Percentiles rank a stretch among this genome's conserved stretches.
These are phyloP conservation scores for Physcomitrium patens DNA, from an alignment of 225 moss, liverwort and hornwort genomes.

Conservation along the genomic window DNA sequence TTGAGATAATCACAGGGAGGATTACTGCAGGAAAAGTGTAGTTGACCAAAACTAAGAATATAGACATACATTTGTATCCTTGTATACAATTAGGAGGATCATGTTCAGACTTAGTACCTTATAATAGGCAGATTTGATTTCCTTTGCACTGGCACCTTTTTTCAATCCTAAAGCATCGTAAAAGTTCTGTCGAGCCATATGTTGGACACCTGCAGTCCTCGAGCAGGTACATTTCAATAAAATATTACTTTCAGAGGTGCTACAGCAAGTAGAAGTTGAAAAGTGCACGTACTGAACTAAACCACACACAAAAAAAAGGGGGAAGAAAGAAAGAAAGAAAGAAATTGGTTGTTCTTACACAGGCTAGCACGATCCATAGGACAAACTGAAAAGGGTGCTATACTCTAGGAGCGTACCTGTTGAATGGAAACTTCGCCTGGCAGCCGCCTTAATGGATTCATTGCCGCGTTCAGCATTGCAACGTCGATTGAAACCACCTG, in stretches of 20 bases:
- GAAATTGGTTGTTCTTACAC: not conserved
- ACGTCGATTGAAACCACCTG: constrained; percentile 35
- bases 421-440: constrained; percentile 59
- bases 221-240: constrained; percentile 24
- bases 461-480: constrained; percentile 22
- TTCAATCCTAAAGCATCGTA: constrained; percentile 83
- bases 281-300: not conserved
- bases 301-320: no score
- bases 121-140: constrained; percentile 93
- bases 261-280: not conserved
- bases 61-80: not conserved
- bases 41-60: not conserved
- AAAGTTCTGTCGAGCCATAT: constrained; percentile 58
- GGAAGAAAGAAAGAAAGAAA: not conserved
- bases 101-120: constrained; percentile 49
- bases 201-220: constrained; percentile 43
- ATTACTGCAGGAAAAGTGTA: not conserved
- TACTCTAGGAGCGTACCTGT: constrained; percentile 42
- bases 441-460: constrained; percentile 32
- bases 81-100: not conserved
- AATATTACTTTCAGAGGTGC: not conserved
- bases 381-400: not conserved
- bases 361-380: not conserved
- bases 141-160: constrained; percentile 64
- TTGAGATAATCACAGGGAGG: no score